Percentiles rank a stretch among this genome's conserved stretches.
Conservation (phyloP, 2,329 filamentous ascomycete genomes). For the Fusarium keratoplasticum region DNA sequence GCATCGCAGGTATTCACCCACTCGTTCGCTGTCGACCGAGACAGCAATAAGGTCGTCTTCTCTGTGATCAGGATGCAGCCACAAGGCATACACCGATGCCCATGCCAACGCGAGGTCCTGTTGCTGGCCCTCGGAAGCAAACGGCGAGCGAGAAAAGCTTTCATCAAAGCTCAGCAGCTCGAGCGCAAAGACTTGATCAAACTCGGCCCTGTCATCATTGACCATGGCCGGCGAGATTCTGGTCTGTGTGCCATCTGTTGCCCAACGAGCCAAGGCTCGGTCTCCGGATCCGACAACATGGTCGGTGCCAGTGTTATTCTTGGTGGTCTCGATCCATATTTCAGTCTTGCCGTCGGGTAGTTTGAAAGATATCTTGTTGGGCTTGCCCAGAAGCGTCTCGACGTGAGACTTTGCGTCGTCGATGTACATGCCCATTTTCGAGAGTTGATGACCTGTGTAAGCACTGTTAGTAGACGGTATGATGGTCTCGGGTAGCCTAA, state of each 20-base stretch:
- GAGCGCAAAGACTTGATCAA: background rate
- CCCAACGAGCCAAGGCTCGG: constrained; percentile 9
- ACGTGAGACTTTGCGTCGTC: background rate
- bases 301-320: background rate
- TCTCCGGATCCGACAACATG: constrained; percentile 1
- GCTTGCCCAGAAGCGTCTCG: background rate
- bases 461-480: background rate
- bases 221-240: constrained; percentile 25
- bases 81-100: constrained; percentile 24
- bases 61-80: constrained; percentile 18
- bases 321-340: constrained; percentile 10
- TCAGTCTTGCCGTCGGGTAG: constrained; percentile 22
- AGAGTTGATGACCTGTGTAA: background rate
- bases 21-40: constrained; percentile 5
- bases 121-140: background rate
- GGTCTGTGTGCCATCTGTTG: background rate
- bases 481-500: background rate
- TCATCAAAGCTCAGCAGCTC: background rate
- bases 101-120: constrained; percentile 8
- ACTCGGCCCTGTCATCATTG: constrained; percentile 19
- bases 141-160: background rate
- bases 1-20: constrained; percentile 18
- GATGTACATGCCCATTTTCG: background rate
- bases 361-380: background rate
- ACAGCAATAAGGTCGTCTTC: constrained; percentile 21